Conservation (phyloP, 345 rosid genomes). For the Lepidium aucheri region DNA sequence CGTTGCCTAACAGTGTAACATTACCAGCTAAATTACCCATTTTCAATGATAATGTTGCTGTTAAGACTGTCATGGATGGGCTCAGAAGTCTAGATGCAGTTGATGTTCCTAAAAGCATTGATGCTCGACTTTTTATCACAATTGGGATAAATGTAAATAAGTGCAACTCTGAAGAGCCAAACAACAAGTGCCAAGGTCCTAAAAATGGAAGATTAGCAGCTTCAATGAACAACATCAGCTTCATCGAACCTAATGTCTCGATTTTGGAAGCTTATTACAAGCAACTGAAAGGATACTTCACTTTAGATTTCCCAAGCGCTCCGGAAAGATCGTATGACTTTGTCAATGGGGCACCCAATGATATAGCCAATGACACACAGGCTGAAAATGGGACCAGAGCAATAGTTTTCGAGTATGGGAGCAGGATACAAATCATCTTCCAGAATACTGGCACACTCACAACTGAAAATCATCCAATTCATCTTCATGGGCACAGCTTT, state of each 20-base stretch:
- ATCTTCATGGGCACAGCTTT: slow-evolving; percentile 85
- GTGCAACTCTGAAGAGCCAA: slow-evolving; percentile 48
- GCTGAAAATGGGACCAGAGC: slow-evolving; percentile 59
- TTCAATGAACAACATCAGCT: slow-evolving; percentile 80
- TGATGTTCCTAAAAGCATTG: slow-evolving; percentile 50
- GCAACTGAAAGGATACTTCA: slow-evolving; percentile 51
- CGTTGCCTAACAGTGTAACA: slow-evolving; percentile 36
- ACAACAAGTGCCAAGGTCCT: slow-evolving; percentile 44
- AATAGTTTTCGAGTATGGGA: slow-evolving; percentile 57
- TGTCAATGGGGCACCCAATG: slow-evolving; percentile 78
- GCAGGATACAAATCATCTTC: slow-evolving; percentile 59
- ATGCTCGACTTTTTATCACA: slow-evolving; percentile 50
- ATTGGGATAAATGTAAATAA: slow-evolving; percentile 61
- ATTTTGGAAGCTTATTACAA: slow-evolving; percentile 68
- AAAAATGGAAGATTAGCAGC: slow-evolving; percentile 58
- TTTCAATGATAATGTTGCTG: slow-evolving; percentile 61
- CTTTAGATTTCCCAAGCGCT: slow-evolving; percentile 37
- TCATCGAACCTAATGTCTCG: slow-evolving; percentile 52
- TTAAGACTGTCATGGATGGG: slow-evolving; percentile 74
- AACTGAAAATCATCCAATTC: slow-evolving; percentile 87
- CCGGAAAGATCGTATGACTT: slow-evolving; percentile 67
- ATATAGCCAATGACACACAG: slow-evolving; percentile 53
- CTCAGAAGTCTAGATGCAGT: slow-evolving; percentile 44
- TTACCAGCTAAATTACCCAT: slow-evolving; percentile 62
- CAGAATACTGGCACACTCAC: slow-evolving; percentile 68